These are phyloP conservation scores for Yarrowia porcina DNA, from an alignment of 805 yeast genomes.

Conservation along the genomic window DNA sequence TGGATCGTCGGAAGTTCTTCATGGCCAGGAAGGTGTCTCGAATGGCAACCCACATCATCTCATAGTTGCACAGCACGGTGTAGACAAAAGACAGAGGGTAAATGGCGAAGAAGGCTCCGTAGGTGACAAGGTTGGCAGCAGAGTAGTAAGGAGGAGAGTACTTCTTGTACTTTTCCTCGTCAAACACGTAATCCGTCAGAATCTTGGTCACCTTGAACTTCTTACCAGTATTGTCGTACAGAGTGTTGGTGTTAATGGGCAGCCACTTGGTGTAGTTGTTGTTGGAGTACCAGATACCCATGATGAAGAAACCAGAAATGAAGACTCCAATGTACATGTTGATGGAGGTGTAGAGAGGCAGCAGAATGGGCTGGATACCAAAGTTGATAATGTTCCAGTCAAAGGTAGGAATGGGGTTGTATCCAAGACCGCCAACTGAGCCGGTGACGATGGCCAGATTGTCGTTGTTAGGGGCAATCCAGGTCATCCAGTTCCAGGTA, in stretches of 20 bases:
- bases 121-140: slow-evolving; percentile 45
- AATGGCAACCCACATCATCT: slow-evolving; percentile 30
- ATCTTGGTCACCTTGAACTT: slow-evolving; percentile 49
- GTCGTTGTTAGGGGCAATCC: slow-evolving; percentile 54
- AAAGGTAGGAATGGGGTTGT: slow-evolving; percentile 44
- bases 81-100: slow-evolving; percentile 43
- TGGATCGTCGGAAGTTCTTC: not conserved
- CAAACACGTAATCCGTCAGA: slow-evolving; percentile 40
- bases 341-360: slow-evolving; percentile 28
- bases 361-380: slow-evolving; percentile 28
- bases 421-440: slow-evolving; percentile 41
- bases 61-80: slow-evolving; percentile 26
- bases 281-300: slow-evolving; percentile 52
- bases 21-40: not conserved
- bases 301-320: slow-evolving; percentile 37
- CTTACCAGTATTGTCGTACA: slow-evolving; percentile 53
- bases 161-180: slow-evolving; percentile 46
- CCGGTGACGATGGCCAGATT: slow-evolving; percentile 63
- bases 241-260: slow-evolving; percentile 53
- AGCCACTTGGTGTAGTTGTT: slow-evolving; percentile 57
- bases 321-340: slow-evolving; percentile 26
- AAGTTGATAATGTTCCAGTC: slow-evolving; percentile 41
- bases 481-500: slow-evolving; percentile 59
- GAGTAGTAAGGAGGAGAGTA: slow-evolving; percentile 66
- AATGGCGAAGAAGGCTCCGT: slow-evolving; percentile 55